Conservation (phyloP, 331 rosid genomes). For the Pyracantha coccinea region DNA sequence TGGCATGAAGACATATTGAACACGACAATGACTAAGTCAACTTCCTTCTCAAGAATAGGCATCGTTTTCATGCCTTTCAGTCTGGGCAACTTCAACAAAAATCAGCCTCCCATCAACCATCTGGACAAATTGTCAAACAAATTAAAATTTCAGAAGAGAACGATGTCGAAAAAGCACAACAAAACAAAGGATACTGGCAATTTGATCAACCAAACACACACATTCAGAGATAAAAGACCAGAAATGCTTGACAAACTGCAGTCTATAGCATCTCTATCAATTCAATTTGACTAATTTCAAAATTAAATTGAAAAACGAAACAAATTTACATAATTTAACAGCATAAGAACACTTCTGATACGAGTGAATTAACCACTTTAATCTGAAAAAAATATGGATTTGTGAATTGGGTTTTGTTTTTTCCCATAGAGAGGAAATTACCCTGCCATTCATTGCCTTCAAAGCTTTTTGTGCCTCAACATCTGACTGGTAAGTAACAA, state of each 20-base stretch:
- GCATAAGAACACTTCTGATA: neutral
- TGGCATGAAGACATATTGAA: neutral
- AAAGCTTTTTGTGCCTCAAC: constrained; percentile 61
- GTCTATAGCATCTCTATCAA: too few species aligned
- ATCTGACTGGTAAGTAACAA: constrained; percentile 51
- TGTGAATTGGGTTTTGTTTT: neutral
- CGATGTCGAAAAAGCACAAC: too few species aligned
- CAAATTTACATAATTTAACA: too few species aligned
- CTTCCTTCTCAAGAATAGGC: neutral
- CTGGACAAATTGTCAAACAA: constrained; percentile 29
- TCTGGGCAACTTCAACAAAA: constrained; percentile 59
- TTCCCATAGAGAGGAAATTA: constrained; percentile 6
- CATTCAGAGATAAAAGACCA: neutral
- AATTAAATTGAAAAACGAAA: too few species aligned
- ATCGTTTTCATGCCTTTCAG: neutral
- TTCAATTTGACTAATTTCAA: too few species aligned
- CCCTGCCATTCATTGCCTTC: constrained; percentile 74
- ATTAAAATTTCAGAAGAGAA: neutral
- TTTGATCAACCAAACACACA: neutral
- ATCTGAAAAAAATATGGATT: neutral
- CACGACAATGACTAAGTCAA: neutral
- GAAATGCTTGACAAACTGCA: neutral
- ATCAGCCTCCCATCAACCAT: constrained; percentile 65
- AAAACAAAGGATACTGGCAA: neutral
- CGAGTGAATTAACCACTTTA: neutral